Percentiles rank a stretch among this genome's conserved stretches.
Conservation (phyloP, 495 filamentous ascomycete genomes). For the Ramalina peruviana region DNA sequence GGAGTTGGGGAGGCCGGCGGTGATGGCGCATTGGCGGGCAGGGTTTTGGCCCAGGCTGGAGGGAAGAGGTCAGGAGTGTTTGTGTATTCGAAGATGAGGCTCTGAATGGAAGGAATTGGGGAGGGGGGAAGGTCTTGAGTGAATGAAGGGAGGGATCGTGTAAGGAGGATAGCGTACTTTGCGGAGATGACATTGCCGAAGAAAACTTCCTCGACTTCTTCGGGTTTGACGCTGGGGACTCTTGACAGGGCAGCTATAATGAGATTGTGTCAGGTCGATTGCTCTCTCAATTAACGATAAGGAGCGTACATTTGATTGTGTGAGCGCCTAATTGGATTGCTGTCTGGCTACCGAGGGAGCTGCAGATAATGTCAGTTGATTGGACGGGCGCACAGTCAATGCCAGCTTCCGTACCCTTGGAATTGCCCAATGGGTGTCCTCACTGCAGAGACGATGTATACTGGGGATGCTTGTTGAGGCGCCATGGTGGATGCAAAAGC, state of each 20-base stretch:
- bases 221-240: conserved; percentile 68
- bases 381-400: conserved; percentile 1
- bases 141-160: too few species aligned
- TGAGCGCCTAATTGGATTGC: conserved; percentile 80
- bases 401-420: conserved; percentile 47
- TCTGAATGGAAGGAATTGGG: background rate
- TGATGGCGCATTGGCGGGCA: conserved; percentile 81
- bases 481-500: conserved; percentile 4
- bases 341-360: conserved; percentile 71
- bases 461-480: conserved; percentile 49
- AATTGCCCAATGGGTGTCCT: conserved; percentile 90
- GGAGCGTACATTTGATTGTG: conserved; percentile 68
- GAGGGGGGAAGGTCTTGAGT: background rate
- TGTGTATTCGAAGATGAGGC: too few species aligned
- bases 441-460: conserved; percentile 89
- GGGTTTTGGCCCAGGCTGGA: conserved; percentile 88
- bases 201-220: conserved; percentile 88
- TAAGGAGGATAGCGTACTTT: conserved; percentile 53
- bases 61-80: too few species aligned
- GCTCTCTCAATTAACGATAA: background rate
- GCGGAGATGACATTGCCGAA: conserved; percentile 96
- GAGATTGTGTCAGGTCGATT: conserved; percentile 4
- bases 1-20: conserved; percentile 63
- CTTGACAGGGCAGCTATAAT: conserved; percentile 65
- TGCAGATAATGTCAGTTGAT: conserved; percentile 20